Evolutionary conservation across 306 rosid genomes (phyloP).

Genomic region (Spatholobus suberectus): DNA sequence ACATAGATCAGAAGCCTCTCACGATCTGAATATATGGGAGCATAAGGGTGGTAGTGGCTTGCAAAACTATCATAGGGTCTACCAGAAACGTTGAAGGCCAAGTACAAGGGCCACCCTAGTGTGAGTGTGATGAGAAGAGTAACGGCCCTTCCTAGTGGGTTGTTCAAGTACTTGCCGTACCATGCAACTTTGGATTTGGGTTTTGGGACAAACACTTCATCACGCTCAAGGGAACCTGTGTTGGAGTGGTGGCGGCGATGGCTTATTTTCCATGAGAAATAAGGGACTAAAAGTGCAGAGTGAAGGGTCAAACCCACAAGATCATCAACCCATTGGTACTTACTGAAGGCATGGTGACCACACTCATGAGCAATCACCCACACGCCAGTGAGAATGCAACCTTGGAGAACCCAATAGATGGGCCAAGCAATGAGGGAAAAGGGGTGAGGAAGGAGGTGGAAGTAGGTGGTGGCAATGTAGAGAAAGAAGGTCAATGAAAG

Average conservation of each 20-base stretch:
- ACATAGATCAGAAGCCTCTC: slow-evolving; percentile 57
- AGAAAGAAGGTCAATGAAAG: slow-evolving; percentile 41
- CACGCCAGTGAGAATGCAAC: slow-evolving; percentile 65
- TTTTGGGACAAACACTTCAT: slow-evolving; percentile 82
- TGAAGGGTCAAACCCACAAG: slow-evolving; percentile 66
- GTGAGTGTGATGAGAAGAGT: slow-evolving; percentile 54
- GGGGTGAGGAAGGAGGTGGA: slow-evolving; percentile 61
- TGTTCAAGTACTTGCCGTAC: slow-evolving; percentile 63
- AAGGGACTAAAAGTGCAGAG: slow-evolving; percentile 65
- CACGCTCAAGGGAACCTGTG: slow-evolving; percentile 69
- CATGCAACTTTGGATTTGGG: slow-evolving; percentile 50
- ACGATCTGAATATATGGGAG: slow-evolving; percentile 61
- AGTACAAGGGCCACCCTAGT: slow-evolving; percentile 79
- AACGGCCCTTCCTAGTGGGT: slow-evolving; percentile 55
- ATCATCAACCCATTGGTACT: slow-evolving; percentile 68
- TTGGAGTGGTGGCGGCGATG: slow-evolving; percentile 84
- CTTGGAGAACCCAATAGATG: slow-evolving; percentile 66
- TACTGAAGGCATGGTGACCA: slow-evolving; percentile 86
- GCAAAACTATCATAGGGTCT: slow-evolving; percentile 60
- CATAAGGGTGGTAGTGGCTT: slow-evolving; percentile 72
- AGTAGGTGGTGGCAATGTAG: slow-evolving; percentile 52
- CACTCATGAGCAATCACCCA: slow-evolving; percentile 93
- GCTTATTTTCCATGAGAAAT: slow-evolving; percentile 79
- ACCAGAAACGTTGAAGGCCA: slow-evolving; percentile 69
- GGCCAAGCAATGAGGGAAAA: slow-evolving; percentile 65